A percentile compares a stretch with the other conserved stretches of the same genome.
These are phyloP conservation scores for Dalechampia spathulata DNA, from an alignment of 441 rosid species.

Conservation along the genomic window DNA sequence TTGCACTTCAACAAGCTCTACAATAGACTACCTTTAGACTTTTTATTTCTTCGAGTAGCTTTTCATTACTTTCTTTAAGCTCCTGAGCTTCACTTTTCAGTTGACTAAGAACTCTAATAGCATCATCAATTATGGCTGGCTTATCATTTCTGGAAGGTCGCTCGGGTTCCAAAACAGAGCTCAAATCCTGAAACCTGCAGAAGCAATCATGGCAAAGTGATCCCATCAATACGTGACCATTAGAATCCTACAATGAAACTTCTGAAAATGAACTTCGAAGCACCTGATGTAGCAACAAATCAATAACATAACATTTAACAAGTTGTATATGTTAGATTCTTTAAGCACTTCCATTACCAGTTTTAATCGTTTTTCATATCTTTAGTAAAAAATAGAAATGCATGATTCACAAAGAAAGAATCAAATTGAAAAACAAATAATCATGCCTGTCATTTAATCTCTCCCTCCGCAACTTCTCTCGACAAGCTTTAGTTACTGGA, in stretches of 20 bases:
- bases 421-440: not conserved
- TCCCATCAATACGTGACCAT: too few species aligned
- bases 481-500: slow-evolving; percentile 68
- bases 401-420: too few species aligned
- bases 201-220: too few species aligned
- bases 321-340: too few species aligned
- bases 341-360: too few species aligned
- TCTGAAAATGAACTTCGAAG: too few species aligned
- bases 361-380: too few species aligned
- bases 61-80: slow-evolving; percentile 73
- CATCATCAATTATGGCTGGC: slow-evolving; percentile 75
- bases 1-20: not conserved
- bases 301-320: too few species aligned
- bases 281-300: too few species aligned
- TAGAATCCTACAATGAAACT: too few species aligned
- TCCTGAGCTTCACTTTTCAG: slow-evolving; percentile 68
- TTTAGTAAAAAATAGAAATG: too few species aligned
- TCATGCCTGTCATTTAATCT: slow-evolving; percentile 65
- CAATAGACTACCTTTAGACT: slow-evolving; percentile 53
- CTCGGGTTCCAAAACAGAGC: slow-evolving; percentile 76
- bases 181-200: slow-evolving; percentile 75
- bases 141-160: slow-evolving; percentile 69
- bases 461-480: slow-evolving; percentile 83
- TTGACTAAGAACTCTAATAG: slow-evolving; percentile 66
- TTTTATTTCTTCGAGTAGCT: slow-evolving; percentile 68